phyloP scores from a whole-genome alignment of 192 early-diverging fungal genomes.

The Geosiphon pyriformis region DNA sequence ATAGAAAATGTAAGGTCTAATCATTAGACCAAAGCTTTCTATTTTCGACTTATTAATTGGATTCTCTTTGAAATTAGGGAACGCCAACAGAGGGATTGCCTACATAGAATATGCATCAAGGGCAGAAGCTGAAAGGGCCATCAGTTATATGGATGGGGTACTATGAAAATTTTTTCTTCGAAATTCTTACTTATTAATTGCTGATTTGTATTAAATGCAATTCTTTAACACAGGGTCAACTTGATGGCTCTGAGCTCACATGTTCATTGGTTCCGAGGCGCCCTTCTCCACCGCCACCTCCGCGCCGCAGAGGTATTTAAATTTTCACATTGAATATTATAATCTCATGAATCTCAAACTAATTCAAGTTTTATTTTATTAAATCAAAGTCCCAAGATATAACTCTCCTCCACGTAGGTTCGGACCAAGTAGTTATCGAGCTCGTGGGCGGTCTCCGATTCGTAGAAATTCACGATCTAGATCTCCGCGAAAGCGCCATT shows the following conservation, averaged over 20 bases:
- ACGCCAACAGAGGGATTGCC: constrained; percentile 37
- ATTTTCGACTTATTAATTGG: background rate
- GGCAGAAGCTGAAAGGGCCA: constrained; percentile 39
- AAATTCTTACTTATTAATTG: background rate
- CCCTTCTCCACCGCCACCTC: constrained; percentile 19
- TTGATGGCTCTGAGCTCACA: constrained; percentile 35
- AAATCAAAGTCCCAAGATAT: constrained; percentile 14
- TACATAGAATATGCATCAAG: constrained; percentile 38
- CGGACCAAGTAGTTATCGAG: constrained; percentile 20
- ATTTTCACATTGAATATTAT: background rate
- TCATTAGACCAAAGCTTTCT: background rate
- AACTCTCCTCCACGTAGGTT: constrained; percentile 25
- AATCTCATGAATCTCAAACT: background rate
- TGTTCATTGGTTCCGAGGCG: constrained; percentile 32
- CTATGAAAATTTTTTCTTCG: too few relatives aligned
- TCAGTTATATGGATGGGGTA: constrained; percentile 44
- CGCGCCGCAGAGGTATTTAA: constrained; percentile 26
- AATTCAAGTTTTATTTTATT: background rate
- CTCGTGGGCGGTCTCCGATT: constrained; percentile 25
- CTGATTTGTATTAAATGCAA: background rate
- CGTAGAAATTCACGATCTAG: constrained; percentile 33
- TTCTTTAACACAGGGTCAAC: constrained; percentile 32
- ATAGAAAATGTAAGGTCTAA: constrained; percentile 32
- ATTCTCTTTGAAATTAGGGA: constrained; percentile 18
- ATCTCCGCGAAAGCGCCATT: constrained; percentile 25